A percentile compares a stretch with the other conserved stretches of the same genome.
Conservation (phyloP, 805 yeast genomes). For the Zygoascus flipseniorum region DNA sequence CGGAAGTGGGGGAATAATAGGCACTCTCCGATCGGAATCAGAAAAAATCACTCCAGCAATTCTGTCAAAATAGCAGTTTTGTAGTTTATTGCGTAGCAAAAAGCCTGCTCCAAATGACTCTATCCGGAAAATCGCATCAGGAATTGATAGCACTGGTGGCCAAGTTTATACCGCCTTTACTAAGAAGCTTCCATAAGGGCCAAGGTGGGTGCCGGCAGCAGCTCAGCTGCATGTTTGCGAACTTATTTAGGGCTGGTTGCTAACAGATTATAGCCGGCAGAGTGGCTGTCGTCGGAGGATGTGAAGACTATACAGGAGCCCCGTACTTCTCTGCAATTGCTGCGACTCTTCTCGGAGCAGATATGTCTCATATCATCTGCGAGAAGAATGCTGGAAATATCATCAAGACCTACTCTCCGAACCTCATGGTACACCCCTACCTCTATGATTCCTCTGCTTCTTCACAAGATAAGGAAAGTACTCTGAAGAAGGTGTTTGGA, state of each 20-base stretch:
- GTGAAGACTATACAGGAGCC: constrained; percentile 95
- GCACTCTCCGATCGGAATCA: too few species aligned
- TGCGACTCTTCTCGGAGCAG: constrained; percentile 78
- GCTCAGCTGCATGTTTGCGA: background rate
- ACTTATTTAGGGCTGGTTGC: background rate
- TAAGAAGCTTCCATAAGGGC: constrained; percentile 72
- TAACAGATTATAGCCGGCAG: constrained; percentile 46
- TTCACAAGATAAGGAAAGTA: constrained; percentile 20
- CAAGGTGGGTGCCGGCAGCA: constrained; percentile 38
- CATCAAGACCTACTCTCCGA: constrained; percentile 83
- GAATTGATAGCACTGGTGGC: constrained; percentile 37
- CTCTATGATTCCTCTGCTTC: constrained; percentile 40
- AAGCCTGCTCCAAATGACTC: background rate
- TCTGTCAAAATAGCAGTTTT: too few species aligned
- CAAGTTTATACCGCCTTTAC: constrained; percentile 66
- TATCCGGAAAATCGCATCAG: background rate
- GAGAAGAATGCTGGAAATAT: constrained; percentile 68
- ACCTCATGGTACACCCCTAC: constrained; percentile 94
- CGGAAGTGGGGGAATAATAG: too few species aligned
- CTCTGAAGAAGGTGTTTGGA: constrained; percentile 47
- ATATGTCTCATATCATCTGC: constrained; percentile 84
- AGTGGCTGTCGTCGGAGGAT: constrained; percentile 83
- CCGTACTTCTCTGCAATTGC: constrained; percentile 88
- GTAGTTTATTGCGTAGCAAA: too few species aligned
- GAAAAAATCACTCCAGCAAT: too few species aligned